Base-by-base conservation (phyloP, 768 basidiomycete species). In the Lepiota brunneoincarnata region DNA sequence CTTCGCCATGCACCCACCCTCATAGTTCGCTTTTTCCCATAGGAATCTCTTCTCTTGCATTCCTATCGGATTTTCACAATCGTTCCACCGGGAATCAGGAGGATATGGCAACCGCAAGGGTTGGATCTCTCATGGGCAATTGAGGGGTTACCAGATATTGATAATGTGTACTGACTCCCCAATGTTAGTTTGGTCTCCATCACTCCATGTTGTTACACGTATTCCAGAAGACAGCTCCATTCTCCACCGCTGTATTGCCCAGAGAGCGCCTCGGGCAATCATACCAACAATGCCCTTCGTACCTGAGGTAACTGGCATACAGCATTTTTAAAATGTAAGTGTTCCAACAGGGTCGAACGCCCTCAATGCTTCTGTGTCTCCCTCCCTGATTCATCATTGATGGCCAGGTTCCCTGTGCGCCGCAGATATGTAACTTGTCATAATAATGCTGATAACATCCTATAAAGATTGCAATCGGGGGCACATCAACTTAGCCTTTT, bases 101-200 rank as follows among this genome's bases (percentile, higher is more conserved):
- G 35, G 17, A 17, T 47, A 47, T 34, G 42, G 42, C 17, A 31
- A 31, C 31, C 31, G 11, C 31, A 6, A 26, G 44, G 44, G n/a
- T n/a, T 24, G 12, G 26, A 11, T 28, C 26, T 11, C 1, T n/a
- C 3, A 28, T 45, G 24, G 26, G 21, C 31, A 31, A 31, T 31
- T 31, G 31, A 31, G 31, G 31, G 31, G 31, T 31, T 31, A 10
- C 31, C 31, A 31, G 31, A 31, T 6, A 31, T 31, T 31, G 31
- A 31, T 31, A 31, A 31, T 31, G 50, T 75, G 73, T 61, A n/a
- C 84, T 83, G 6, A 21, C 23, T 12, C 37, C 37, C 48, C 36
- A 21, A 9, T 20, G 21, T 15, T 14, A 17, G 12, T 41, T 41
- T 40, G 37, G 48, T 39, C 23, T 39, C 6, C 18, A 31, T 49